These are phyloP conservation scores for Boletellus deceptivus DNA, from an alignment of 1,284 basidiomycete genomes.

Conservation along the genomic window DNA sequence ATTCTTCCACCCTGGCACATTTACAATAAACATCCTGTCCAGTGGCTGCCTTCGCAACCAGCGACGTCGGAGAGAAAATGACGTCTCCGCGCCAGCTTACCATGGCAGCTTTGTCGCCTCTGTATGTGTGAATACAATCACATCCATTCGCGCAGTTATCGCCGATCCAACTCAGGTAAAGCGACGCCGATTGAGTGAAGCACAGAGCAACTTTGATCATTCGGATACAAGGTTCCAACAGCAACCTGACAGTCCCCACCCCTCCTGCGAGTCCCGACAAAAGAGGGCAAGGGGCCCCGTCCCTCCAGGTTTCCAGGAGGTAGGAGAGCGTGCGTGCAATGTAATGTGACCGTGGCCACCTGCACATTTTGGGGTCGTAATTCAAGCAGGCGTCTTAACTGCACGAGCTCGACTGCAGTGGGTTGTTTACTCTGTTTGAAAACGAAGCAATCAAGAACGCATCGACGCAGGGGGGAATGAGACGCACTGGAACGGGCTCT, in stretches of 20 bases:
- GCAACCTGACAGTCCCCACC: conserved; percentile 24
- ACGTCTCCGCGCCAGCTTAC: not conserved
- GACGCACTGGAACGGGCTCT: conserved; percentile 83
- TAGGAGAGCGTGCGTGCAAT: conserved; percentile 28
- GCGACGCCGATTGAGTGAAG: not conserved
- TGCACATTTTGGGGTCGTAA: conserved; percentile 12
- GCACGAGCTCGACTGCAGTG: conserved; percentile 30
- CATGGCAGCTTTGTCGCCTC: not conserved
- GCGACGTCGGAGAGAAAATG: conserved; percentile 22
- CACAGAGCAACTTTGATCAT: conserved; percentile 14
- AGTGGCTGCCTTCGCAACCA: conserved; percentile 53
- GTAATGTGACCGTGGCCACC: conserved; percentile 13
- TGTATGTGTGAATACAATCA: not conserved
- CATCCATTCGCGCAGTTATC: too few species aligned
- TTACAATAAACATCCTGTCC: conserved; percentile 62
- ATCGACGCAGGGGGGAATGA: not conserved
- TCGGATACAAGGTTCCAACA: conserved; percentile 25
- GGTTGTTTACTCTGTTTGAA: conserved; percentile 28
- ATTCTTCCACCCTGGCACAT: conserved; percentile 70
- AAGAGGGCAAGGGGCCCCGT: conserved; percentile 16
- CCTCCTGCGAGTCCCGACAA: conserved; percentile 25
- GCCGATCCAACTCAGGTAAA: too few species aligned
- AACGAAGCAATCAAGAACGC: conserved; percentile 5
- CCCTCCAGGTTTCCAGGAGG: conserved; percentile 23
- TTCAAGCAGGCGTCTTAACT: conserved; percentile 15